Percentiles rank a stretch among this genome's conserved stretches.
Conservation (phyloP, 352 stramenopile species). For the Phytophthora constricta region DNA sequence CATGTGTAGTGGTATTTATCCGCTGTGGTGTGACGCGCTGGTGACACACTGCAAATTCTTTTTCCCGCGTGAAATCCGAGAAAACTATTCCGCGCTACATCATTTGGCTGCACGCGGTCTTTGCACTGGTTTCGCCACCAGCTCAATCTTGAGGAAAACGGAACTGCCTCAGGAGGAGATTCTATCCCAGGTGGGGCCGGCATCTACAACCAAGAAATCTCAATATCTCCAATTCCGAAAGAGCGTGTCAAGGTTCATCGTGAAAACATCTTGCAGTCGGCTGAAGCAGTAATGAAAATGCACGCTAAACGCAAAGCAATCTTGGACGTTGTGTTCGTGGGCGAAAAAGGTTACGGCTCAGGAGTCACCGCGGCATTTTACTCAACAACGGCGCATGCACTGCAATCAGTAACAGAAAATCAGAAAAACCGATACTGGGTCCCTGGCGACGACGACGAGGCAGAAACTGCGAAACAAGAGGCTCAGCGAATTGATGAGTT, state of each 20-base stretch:
- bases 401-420: slow-evolving; percentile 68
- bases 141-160: slow-evolving; percentile 60
- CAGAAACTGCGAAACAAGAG: slow-evolving; percentile 13
- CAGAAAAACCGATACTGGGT: slow-evolving; percentile 61
- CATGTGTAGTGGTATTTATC: slow-evolving; percentile 84
- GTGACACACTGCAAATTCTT: slow-evolving; percentile 87
- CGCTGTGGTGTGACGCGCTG: slow-evolving; percentile 75
- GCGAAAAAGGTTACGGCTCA: slow-evolving; percentile 86
- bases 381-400: slow-evolving; percentile 71
- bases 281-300: slow-evolving; percentile 87
- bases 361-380: slow-evolving; percentile 88
- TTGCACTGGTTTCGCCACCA: slow-evolving; percentile 84
- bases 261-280: slow-evolving; percentile 75
- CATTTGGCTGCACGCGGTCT: slow-evolving; percentile 82
- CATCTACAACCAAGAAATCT: slow-evolving; percentile 82
- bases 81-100: slow-evolving; percentile 77
- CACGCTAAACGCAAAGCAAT: slow-evolving; percentile 85
- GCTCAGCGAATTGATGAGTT: slow-evolving; percentile 1
- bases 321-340: slow-evolving; percentile 85
- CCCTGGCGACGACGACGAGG: slow-evolving; percentile 55
- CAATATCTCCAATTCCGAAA: slow-evolving; percentile 84
- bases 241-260: slow-evolving; percentile 87
- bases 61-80: slow-evolving; percentile 72
- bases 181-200: slow-evolving; percentile 36
- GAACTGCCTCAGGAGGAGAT: slow-evolving; percentile 14